Evolutionary conservation across 139 green algal genomes (phyloP).

Genomic region (Chlamydomonas sp.): DNA sequence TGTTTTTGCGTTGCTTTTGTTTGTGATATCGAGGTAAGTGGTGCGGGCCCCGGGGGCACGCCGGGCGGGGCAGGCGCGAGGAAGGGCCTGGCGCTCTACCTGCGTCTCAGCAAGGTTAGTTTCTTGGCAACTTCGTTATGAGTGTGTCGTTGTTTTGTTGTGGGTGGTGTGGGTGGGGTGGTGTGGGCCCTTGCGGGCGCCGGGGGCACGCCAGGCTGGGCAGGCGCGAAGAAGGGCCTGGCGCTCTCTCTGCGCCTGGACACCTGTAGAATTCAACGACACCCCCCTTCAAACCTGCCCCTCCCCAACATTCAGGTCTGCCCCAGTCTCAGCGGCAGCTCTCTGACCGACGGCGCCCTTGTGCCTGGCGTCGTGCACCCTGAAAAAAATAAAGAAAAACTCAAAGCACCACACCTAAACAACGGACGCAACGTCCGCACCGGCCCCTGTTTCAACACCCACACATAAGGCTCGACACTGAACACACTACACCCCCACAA

Average conservation of each 20-base stretch:
- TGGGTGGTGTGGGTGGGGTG: no score
- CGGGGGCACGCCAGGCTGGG: neutral
- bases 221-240: neutral
- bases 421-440: neutral
- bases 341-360: conserved; percentile 29
- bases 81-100: conserved; percentile 51
- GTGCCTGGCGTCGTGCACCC: conserved; percentile 61
- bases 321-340: neutral
- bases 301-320: no score
- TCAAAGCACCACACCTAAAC: neutral
- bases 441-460: neutral
- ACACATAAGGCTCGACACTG: neutral
- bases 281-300: no score
- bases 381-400: no score
- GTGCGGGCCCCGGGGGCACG: neutral
- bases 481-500: neutral
- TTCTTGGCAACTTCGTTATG: neutral
- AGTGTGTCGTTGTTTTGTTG: no score
- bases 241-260: neutral
- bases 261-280: neutral
- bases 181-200: no score
- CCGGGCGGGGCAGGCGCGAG: neutral
- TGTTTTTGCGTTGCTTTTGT: neutral
- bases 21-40: neutral
- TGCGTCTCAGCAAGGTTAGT: conserved; percentile 18